Evolutionary conservation across 2,329 filamentous ascomycete species (phyloP).

Genomic region (Capronia epimyces): DNA sequence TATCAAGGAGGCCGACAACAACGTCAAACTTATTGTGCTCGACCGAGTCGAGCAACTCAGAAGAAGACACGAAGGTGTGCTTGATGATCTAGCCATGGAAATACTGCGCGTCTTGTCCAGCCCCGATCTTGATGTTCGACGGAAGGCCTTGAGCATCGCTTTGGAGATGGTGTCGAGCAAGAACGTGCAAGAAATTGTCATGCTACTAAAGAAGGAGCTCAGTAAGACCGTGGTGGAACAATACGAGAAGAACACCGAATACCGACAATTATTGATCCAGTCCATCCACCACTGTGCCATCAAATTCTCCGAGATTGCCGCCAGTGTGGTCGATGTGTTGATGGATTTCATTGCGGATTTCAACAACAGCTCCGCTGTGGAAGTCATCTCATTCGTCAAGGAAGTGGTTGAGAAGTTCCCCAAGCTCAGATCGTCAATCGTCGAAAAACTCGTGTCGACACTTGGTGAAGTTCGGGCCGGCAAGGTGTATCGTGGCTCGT

Average conservation of each 20-base stretch:
- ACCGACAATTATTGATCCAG: slow-evolving; percentile 90
- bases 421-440: slow-evolving; percentile 76
- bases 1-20: slow-evolving; percentile 98
- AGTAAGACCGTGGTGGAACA: slow-evolving; percentile 97
- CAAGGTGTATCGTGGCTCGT: slow-evolving; percentile 91
- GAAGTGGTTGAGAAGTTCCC: slow-evolving; percentile 99
- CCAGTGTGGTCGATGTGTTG: slow-evolving; percentile 89
- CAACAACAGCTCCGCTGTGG: slow-evolving; percentile 91
- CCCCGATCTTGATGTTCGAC: slow-evolving; percentile 90
- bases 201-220: slow-evolving; percentile 94
- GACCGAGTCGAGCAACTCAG: slow-evolving; percentile 86
- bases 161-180: slow-evolving; percentile 98
- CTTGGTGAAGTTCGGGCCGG: slow-evolving; percentile 89
- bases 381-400: slow-evolving; percentile 98
- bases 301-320: slow-evolving; percentile 96
- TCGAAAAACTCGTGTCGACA: slow-evolving; percentile 81
- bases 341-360: slow-evolving; percentile 99
- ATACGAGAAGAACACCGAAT: slow-evolving; percentile 96
- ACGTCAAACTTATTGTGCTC: slow-evolving; percentile 96
- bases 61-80: slow-evolving; percentile 79
- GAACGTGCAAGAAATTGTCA: slow-evolving; percentile 95
- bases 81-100: slow-evolving; percentile 96
- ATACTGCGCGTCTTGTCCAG: slow-evolving; percentile 90
- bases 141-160: slow-evolving; percentile 82
- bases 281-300: slow-evolving; percentile 98